A percentile compares a stretch with the other conserved stretches of the same genome.
phyloP scores from a whole-genome alignment of 306 rosid genomes.

The Arachis stenosperma region DNA sequence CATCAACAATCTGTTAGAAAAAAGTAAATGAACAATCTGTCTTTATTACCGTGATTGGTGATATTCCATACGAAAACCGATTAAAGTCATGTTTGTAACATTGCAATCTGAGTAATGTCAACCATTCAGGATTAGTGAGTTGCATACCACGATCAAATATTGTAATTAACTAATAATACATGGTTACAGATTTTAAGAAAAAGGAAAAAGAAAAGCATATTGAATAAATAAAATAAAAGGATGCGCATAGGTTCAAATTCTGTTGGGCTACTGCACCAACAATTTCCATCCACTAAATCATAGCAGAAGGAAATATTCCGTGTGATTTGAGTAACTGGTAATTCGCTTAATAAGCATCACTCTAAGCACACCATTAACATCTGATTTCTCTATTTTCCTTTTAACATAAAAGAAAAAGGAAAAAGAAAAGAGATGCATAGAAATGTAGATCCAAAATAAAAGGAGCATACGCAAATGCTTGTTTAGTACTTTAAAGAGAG shows the following conservation, averaged over 20 bases:
- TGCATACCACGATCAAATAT: slow-evolving; percentile 2
- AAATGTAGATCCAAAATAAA: not conserved
- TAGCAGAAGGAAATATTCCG: not conserved
- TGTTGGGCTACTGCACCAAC: not conserved
- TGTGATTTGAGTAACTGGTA: not conserved
- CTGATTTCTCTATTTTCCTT: not conserved
- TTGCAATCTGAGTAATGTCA: slow-evolving; percentile 7
- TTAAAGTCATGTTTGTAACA: slow-evolving; percentile 11
- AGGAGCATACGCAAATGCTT: not conserved
- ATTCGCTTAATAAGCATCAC: not conserved
- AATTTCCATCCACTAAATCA: not conserved
- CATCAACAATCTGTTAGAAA: no score
- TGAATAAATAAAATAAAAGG: not conserved
- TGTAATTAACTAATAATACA: not conserved
- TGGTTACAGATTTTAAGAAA: not conserved
- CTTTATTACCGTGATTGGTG: slow-evolving; percentile 1
- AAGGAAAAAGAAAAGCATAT: not conserved
- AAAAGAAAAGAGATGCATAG: not conserved
- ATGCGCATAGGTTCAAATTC: not conserved
- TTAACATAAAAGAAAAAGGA: no score
- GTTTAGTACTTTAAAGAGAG: not conserved
- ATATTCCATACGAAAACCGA: slow-evolving; percentile 8
- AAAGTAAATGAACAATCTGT: no score
- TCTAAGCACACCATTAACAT: not conserved
- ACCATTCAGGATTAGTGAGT: not conserved